These are phyloP conservation scores for Dendrobium huoshanense DNA, from an alignment of 106 monocot genomes.

Conservation along the genomic window DNA sequence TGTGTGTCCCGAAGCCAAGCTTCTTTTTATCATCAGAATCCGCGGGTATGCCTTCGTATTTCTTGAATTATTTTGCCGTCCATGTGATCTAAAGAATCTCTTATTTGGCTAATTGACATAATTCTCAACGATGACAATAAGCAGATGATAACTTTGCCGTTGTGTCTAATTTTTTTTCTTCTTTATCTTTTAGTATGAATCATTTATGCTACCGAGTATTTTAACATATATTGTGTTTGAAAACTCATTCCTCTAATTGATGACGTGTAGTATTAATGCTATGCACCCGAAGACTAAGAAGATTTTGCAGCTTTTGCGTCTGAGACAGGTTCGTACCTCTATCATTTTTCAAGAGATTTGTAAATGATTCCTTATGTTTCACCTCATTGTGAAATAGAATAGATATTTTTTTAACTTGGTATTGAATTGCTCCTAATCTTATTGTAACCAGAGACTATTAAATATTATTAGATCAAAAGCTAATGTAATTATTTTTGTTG, in stretches of 20 bases:
- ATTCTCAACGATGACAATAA: neutral
- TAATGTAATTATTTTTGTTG: neutral
- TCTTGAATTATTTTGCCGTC: neutral
- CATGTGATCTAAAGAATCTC: neutral
- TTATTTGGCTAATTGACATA: neutral
- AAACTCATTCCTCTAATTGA: neutral
- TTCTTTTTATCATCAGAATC: constrained; percentile 56
- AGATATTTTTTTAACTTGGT: neutral
- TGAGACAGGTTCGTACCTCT: constrained; percentile 14
- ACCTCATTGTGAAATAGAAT: neutral
- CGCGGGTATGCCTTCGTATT: constrained; percentile 13
- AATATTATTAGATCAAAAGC: neutral
- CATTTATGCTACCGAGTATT: neutral
- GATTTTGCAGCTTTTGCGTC: constrained; percentile 21
- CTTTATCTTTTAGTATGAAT: neutral
- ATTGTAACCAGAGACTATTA: neutral
- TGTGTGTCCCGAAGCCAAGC: constrained; percentile 56
- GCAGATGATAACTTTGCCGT: neutral
- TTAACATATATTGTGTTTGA: neutral
- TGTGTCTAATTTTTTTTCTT: neutral
- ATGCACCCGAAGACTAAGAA: constrained; percentile 19
- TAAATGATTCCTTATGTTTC: neutral
- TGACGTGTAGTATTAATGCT: constrained; percentile 16
- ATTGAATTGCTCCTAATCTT: neutral
- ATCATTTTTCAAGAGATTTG: neutral